Evolutionary conservation across 2,329 filamentous ascomycete genomes (phyloP), one percentile per base, ranked within the genome.

Genomic region (Shiraia sp.): DNA sequence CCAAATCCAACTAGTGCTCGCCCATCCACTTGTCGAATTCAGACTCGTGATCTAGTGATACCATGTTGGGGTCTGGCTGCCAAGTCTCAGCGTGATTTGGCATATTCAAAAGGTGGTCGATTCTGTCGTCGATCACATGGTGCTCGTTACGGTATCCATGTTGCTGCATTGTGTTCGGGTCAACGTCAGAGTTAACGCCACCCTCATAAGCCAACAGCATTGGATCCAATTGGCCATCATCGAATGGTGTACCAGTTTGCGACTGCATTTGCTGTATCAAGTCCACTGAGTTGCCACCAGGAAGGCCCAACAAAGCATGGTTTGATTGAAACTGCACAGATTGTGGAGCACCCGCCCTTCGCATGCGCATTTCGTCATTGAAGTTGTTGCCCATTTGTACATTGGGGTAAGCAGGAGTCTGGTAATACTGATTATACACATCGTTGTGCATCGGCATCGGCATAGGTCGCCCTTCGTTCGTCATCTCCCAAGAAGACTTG

Each of bases 341-440:
- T 13, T 54, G 45, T 10, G 63, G 57, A 2, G 58, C 53, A 30
- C 68, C 65, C 17, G 69, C 66, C 39, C 66, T 73, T 42, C 65
- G 72, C 58, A 78, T 70, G 22, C 71, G 66, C 31, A 78, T 57
- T 10, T 70, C 64, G 19, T 68, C 64, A 32, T 59, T 47, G 22
- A 63, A 57, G n/a, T 41, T 47, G 6, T 47, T 39, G 13, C 38
- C 49, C 40, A 63, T 55, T 16, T 48, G 50, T 47, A 68, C 58
- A 32, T 62, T 69, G 13, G 72, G 73, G 32, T 75, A 73, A 27
- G 76, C 59, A 3, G 68, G 66, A n/a, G 72, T 70, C 42, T 80
- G 75, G 51, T 78, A 77, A 57, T 79, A 81, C 32, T 79, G 75
- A 23, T 73, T 72, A 40, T 72, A 72, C 34, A 72, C 54, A 29